Evolutionary conservation across 2,329 filamentous ascomycete genomes (phyloP).

Genomic region (Aspergillus sp.): DNA sequence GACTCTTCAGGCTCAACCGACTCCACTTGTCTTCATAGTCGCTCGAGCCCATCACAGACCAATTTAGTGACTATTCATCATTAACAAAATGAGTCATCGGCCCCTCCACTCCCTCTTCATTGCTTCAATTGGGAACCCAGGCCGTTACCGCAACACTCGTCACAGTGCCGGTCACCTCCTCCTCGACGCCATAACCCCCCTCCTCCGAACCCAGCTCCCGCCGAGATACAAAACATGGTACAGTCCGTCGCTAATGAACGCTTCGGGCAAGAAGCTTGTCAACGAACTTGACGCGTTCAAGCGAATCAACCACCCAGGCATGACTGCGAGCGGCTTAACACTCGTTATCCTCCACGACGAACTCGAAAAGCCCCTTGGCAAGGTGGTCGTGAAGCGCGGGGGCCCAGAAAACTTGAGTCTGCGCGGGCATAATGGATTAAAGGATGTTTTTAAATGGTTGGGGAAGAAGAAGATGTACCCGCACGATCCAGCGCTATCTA

Average conservation of each 20-base stretch:
- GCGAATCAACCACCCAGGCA: background rate
- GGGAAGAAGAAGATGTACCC: conserved; percentile 40
- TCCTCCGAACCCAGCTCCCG: conserved; percentile 54
- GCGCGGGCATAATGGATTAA: conserved; percentile 73
- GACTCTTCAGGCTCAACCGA: background rate
- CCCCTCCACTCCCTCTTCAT: conserved; percentile 62
- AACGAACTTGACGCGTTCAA: conserved; percentile 58
- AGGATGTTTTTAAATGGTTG: conserved; percentile 61
- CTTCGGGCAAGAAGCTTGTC: conserved; percentile 70
- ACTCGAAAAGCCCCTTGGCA: conserved; percentile 70
- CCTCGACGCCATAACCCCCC: conserved; percentile 60
- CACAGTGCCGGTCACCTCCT: conserved; percentile 86
- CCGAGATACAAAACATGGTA: conserved; percentile 56
- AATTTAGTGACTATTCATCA: too few relatives aligned
- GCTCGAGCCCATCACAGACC: too few relatives aligned
- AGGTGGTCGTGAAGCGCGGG: conserved; percentile 64
- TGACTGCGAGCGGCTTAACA: conserved; percentile 27
- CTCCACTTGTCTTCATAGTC: background rate
- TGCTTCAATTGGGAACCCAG: conserved; percentile 83
- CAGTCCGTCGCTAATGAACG: conserved; percentile 79
- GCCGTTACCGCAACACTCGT: conserved; percentile 69
- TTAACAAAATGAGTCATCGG: conserved; percentile 6
- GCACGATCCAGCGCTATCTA: conserved; percentile 30
- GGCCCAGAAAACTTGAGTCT: conserved; percentile 54
- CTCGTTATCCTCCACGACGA: conserved; percentile 89